Evolutionary conservation across 2,329 filamentous ascomycete genomes (phyloP).

Genomic region (Didymellaceae sp.): DNA sequence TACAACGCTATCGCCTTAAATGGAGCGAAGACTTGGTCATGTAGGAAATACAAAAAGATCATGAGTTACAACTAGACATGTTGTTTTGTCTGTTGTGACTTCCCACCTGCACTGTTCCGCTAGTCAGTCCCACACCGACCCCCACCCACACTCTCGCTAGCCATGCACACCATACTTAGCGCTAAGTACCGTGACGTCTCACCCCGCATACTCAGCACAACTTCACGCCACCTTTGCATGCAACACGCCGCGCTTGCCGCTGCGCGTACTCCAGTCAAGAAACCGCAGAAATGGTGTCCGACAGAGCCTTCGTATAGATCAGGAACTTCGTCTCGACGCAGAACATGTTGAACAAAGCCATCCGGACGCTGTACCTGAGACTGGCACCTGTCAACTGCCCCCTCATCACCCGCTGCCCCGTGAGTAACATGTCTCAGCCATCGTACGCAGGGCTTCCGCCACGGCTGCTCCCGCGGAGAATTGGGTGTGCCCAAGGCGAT

Average conservation of each 20-base stretch:
- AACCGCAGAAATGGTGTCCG: neutral
- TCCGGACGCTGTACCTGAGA: too few species aligned
- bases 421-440: conserved; percentile 8
- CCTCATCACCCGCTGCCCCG: conserved; percentile 5
- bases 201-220: conserved; percentile 28
- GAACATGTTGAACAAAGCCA: neutral
- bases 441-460: conserved; percentile 3
- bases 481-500: neutral
- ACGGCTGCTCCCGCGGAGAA: conserved; percentile 10
- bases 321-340: too few species aligned
- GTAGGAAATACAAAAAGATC: neutral
- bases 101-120: neutral
- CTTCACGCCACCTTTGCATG: conserved; percentile 13
- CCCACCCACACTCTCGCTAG: conserved; percentile 20
- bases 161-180: conserved; percentile 22
- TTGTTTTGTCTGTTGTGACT: neutral
- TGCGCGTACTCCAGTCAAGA: neutral
- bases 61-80: neutral
- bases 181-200: conserved; percentile 32
- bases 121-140: conserved; percentile 13
- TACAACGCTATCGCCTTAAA: conserved; percentile 8
- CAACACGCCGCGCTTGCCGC: conserved; percentile 12
- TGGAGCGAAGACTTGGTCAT: neutral
- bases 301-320: neutral
- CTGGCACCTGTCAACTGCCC: neutral